Percentiles rank a stretch among this genome's conserved stretches.
Evolutionary conservation across 2,329 filamentous ascomycete species (phyloP).

Genomic region (Trichothecium sympodiale): DNA sequence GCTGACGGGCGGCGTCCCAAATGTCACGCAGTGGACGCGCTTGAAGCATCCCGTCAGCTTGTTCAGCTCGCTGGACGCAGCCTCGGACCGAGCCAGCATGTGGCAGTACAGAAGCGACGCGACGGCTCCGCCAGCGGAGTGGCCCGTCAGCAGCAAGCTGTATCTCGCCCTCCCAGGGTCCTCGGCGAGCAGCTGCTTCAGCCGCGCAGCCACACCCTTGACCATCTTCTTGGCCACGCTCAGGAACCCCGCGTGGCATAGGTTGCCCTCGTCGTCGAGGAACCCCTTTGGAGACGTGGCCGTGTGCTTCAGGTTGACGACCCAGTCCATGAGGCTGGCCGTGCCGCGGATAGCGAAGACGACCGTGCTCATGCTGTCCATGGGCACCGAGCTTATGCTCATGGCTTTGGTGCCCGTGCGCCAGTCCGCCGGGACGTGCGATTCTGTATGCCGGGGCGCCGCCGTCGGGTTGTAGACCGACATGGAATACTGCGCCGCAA

Average conservation of each 20-base stretch:
- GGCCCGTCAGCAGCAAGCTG: conserved; percentile 73
- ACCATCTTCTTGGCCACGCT: conserved; percentile 67
- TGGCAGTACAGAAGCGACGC: conserved; percentile 71
- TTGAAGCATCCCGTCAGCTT: conserved; percentile 60
- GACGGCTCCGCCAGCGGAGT: conserved; percentile 77
- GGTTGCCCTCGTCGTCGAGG: conserved; percentile 65
- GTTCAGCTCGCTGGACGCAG: conserved; percentile 56
- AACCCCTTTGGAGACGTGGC: conserved; percentile 58
- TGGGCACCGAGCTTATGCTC: conserved; percentile 69
- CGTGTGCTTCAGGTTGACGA: conserved; percentile 64
- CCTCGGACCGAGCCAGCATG: conserved; percentile 53
- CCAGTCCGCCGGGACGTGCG: conserved; percentile 62
- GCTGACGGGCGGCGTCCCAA: conserved; percentile 71
- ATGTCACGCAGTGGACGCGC: conserved; percentile 73
- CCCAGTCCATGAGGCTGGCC: conserved; percentile 75
- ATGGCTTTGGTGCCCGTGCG: conserved; percentile 71
- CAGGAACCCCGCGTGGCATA: conserved; percentile 74
- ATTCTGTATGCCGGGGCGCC: conserved; percentile 43
- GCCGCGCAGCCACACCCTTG: conserved; percentile 55
- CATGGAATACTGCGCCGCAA: conserved; percentile 69
- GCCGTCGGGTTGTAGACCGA: conserved; percentile 59
- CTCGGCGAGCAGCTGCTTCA: conserved; percentile 60
- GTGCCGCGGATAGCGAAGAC: conserved; percentile 78
- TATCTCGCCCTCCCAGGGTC: conserved; percentile 55
- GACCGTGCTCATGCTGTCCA: conserved; percentile 68